phyloP scores from a whole-genome alignment of 768 basidiomycete genomes.

The Lactifluus subvellereus region DNA sequence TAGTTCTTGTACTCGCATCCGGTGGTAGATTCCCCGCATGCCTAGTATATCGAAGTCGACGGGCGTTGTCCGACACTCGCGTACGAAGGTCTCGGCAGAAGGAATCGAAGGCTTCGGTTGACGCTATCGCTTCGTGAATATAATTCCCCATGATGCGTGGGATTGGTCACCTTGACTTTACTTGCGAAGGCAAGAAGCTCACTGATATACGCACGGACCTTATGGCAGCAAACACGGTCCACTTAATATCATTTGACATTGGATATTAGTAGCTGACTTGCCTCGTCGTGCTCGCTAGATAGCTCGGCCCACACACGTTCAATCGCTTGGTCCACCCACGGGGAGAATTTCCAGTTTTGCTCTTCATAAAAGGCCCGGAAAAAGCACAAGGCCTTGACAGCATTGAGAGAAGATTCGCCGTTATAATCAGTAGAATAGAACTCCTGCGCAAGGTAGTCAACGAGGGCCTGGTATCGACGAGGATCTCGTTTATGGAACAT shows the following conservation, averaged over 20 bases:
- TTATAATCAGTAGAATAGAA: slow-evolving; percentile 70
- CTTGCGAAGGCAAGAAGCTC: slow-evolving; percentile 67
- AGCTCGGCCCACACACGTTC: slow-evolving; percentile 67
- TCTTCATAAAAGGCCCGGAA: slow-evolving; percentile 68
- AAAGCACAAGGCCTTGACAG: slow-evolving; percentile 60
- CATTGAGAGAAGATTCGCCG: slow-evolving; percentile 77
- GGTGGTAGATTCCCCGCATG: slow-evolving; percentile 59
- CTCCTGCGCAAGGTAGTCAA: slow-evolving; percentile 63
- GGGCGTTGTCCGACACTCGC: slow-evolving; percentile 54
- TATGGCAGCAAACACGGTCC: background rate
- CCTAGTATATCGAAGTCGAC: slow-evolving; percentile 69
- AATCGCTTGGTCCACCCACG: slow-evolving; percentile 69
- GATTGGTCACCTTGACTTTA: slow-evolving; percentile 55
- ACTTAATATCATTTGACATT: slow-evolving; percentile 1
- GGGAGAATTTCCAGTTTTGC: slow-evolving; percentile 71
- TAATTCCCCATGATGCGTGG: background rate
- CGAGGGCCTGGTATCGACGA: slow-evolving; percentile 70
- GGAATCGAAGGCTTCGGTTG: slow-evolving; percentile 57
- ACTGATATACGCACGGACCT: slow-evolving; percentile 73
- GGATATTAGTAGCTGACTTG: slow-evolving; percentile 30
- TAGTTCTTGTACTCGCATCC: slow-evolving; percentile 51
- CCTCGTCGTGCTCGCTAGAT: slow-evolving; percentile 74
- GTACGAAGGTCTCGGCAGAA: slow-evolving; percentile 55
- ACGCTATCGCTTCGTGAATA: slow-evolving; percentile 41
- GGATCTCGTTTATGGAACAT: slow-evolving; percentile 77